Base-by-base conservation (phyloP, 148 eudicot genomes). In the Camellia sinensis region DNA sequence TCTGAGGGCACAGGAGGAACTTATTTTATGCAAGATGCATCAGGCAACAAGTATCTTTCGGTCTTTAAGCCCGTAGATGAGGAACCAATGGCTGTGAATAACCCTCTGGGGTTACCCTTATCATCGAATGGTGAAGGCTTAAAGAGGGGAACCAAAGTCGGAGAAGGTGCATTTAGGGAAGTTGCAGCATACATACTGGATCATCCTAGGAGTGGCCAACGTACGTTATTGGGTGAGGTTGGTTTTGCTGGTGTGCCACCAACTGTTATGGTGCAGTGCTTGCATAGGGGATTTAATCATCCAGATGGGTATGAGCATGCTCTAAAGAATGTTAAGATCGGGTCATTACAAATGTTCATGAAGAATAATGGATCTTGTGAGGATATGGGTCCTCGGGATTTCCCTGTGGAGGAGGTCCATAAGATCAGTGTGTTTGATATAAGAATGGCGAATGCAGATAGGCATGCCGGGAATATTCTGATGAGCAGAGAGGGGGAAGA, bases 401-500 rank as follows among this genome's bases (percentile, higher is more conserved):
- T 93, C 62, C 93, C 93, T 2, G 91, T 91, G 46, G 90, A 91
- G 71, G 97, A 91, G 80, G 95, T 93, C 44, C 97, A 93, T 80
- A 93, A 91, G 89, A 91, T 93, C 37, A 76, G 86, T 76, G 95
- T 91, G 70, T 82, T 93, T 78, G 97, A 93, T 80, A 84, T 93
- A 67, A 88, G 94, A 73, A 79, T 87, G 86, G 97, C 97, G 41
- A 94, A 94, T 82, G 92, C 92, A 29, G 98, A 94, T 61, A 90
- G 98, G 89, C 98, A 94, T 79, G 91, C 92, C 10, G 98, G 98
- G 53, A 94, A 94, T 53, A 91, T 94, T 83, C 85, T 94, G 81
- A 77, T 84, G 72, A 83, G 72, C 63, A 91, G 80, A 78, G 89
- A 91, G 6, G 54, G 75, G 10, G 71, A 83, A 17, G 80, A 78